Evolutionary conservation across 345 rosid genomes (phyloP).

Genomic region (Eucalyptus victrix): DNA sequence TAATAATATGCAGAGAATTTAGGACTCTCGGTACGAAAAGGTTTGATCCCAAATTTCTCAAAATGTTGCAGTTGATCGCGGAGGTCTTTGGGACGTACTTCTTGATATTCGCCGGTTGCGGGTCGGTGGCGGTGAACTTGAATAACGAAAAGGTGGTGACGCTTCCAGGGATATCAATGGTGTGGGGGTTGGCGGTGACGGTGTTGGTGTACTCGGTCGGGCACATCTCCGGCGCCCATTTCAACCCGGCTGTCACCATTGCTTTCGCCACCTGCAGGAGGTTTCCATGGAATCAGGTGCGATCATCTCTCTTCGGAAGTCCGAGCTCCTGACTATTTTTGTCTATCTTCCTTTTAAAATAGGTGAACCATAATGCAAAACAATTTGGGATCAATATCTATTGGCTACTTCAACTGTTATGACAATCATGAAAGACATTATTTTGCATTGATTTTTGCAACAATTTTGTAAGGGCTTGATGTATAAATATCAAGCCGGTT

Average conservation of each 20-base stretch:
- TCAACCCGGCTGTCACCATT: slow-evolving; percentile 84
- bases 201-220: slow-evolving; percentile 78
- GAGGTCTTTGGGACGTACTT: slow-evolving; percentile 83
- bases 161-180: slow-evolving; percentile 57
- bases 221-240: slow-evolving; percentile 95
- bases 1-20: no score
- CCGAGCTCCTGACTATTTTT: not conserved
- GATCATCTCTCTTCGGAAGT: not conserved
- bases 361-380: not conserved
- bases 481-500: no score
- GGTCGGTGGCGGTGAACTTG: slow-evolving; percentile 59
- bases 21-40: not conserved
- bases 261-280: slow-evolving; percentile 75
- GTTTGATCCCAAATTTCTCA: not conserved
- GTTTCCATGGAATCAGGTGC: slow-evolving; percentile 71
- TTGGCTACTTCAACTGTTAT: no score
- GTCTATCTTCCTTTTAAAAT: not conserved
- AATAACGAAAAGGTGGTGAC: slow-evolving; percentile 55
- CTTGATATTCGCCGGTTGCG: slow-evolving; percentile 82
- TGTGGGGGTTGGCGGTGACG: slow-evolving; percentile 86
- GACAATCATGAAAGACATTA: no score
- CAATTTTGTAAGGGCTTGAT: no score
- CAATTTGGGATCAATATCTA: no score
- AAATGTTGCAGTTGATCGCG: slow-evolving; percentile 47
- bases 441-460: no score